Conservation (phyloP, 1,139 yeast genomes). For the Lipomyces yarrowii region DNA sequence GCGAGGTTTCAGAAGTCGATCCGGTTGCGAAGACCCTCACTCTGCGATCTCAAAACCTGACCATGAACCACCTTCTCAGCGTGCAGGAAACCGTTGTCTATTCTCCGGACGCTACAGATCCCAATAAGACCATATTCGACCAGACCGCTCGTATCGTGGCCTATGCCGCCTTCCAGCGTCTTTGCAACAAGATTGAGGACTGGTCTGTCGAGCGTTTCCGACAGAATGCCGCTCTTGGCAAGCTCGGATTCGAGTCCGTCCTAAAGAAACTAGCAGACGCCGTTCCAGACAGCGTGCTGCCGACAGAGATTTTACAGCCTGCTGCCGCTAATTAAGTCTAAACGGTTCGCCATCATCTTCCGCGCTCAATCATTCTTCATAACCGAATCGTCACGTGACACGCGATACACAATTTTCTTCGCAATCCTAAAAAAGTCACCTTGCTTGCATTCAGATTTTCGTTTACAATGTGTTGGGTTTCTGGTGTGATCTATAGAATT, state of each 20-base stretch:
- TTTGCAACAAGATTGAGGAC: slow-evolving; percentile 84
- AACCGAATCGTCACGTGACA: background rate
- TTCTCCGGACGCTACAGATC: slow-evolving; percentile 62
- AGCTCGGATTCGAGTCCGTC: slow-evolving; percentile 80
- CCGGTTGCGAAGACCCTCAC: slow-evolving; percentile 63
- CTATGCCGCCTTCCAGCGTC: slow-evolving; percentile 64
- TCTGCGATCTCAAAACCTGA: slow-evolving; percentile 83
- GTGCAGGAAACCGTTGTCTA: slow-evolving; percentile 87
- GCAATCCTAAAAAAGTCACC: background rate
- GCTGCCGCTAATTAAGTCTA: background rate
- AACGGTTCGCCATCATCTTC: background rate
- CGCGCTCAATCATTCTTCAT: background rate
- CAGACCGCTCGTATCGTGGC: slow-evolving; percentile 93
- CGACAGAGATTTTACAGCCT: background rate
- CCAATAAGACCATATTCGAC: slow-evolving; percentile 61
- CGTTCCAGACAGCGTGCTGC: slow-evolving; percentile 17
- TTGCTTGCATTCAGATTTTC: background rate
- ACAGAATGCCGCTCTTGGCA: slow-evolving; percentile 83
- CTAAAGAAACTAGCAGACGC: slow-evolving; percentile 50
- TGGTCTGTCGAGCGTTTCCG: slow-evolving; percentile 90
- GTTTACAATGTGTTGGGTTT: background rate
- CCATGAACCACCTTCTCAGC: slow-evolving; percentile 72
- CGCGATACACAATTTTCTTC: background rate
- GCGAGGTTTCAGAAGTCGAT: slow-evolving; percentile 89
- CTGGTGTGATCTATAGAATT: background rate